Percentiles rank a stretch among this genome's conserved stretches.
These are phyloP conservation scores for Strobilomyces dryophilus DNA, from an alignment of 768 basidiomycete genomes.

Conservation along the genomic window DNA sequence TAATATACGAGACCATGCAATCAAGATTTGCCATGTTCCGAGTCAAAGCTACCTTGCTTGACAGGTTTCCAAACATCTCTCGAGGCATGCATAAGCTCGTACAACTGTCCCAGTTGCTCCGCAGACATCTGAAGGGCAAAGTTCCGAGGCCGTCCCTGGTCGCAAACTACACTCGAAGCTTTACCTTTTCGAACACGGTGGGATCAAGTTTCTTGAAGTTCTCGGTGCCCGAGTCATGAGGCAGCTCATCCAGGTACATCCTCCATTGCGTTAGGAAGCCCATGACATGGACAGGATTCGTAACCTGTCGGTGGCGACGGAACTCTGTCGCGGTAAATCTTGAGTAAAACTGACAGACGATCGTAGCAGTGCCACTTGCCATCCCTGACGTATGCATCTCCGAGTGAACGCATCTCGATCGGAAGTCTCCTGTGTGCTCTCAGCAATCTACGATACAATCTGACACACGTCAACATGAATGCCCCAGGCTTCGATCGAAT, in stretches of 20 bases:
- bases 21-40: constrained; percentile 13
- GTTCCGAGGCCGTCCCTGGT: background rate
- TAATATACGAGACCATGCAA: constrained; percentile 3
- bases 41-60: constrained; percentile 4
- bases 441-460: constrained; percentile 77
- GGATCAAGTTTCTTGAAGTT: constrained; percentile 67
- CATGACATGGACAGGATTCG: constrained; percentile 88
- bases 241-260: constrained; percentile 75
- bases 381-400: constrained; percentile 81
- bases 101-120: constrained; percentile 90
- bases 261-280: constrained; percentile 98
- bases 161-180: background rate
- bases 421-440: constrained; percentile 76
- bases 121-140: constrained; percentile 62
- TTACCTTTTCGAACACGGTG: constrained; percentile 72
- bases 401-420: constrained; percentile 75
- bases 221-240: constrained; percentile 36
- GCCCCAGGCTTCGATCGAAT: background rate
- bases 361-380: constrained; percentile 38
- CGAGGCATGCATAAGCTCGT: constrained; percentile 91
- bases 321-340: constrained; percentile 58
- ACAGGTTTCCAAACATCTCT: constrained; percentile 82
- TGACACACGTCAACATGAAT: constrained; percentile 25
- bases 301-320: constrained; percentile 69
- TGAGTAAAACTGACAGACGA: constrained; percentile 1